Percentiles rank a stretch among this genome's conserved stretches.
Evolutionary conservation across 768 basidiomycete species (phyloP).

Genomic region (Mrakia frigida): DNA sequence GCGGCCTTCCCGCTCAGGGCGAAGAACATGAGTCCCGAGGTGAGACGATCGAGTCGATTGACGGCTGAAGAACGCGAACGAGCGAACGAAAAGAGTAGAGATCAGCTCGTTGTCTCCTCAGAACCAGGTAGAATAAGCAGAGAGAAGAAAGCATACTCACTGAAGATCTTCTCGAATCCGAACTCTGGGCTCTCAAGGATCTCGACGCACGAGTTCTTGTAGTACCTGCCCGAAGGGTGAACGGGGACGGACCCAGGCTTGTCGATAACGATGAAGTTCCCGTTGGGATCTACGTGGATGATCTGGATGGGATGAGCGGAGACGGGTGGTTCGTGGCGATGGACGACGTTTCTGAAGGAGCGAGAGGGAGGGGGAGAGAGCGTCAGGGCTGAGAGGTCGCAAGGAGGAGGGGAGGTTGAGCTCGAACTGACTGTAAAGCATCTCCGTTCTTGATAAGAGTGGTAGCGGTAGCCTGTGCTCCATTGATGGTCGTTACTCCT

Average conservation of each 20-base stretch:
- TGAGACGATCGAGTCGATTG: conserved; percentile 88
- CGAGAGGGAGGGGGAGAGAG: too few relatives aligned
- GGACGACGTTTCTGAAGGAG: conserved; percentile 65
- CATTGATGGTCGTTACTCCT: conserved; percentile 93
- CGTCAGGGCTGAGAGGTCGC: background rate
- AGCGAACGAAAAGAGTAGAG: background rate
- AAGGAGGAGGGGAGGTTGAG: conserved; percentile 29
- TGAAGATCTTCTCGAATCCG: conserved; percentile 72
- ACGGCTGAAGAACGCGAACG: conserved; percentile 57
- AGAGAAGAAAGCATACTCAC: conserved; percentile 51
- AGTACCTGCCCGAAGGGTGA: conserved; percentile 86
- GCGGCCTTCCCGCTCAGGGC: conserved; percentile 69
- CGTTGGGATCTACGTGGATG: conserved; percentile 67
- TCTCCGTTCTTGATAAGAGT: conserved; percentile 80
- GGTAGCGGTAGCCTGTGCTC: conserved; percentile 71
- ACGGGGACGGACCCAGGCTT: conserved; percentile 96
- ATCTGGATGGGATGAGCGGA: conserved; percentile 75
- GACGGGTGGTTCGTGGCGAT: conserved; percentile 95
- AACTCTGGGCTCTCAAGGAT: conserved; percentile 72
- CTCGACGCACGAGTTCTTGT: conserved; percentile 78
- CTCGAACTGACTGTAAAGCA: conserved; percentile 66
- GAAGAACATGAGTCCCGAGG: conserved; percentile 91
- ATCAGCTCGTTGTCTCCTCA: background rate
- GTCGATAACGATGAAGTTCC: conserved; percentile 83
- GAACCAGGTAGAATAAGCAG: background rate